Percentiles rank a stretch among this genome's conserved stretches.
Conservation (phyloP, 805 yeast genomes). For the Clavispora fructus region DNA sequence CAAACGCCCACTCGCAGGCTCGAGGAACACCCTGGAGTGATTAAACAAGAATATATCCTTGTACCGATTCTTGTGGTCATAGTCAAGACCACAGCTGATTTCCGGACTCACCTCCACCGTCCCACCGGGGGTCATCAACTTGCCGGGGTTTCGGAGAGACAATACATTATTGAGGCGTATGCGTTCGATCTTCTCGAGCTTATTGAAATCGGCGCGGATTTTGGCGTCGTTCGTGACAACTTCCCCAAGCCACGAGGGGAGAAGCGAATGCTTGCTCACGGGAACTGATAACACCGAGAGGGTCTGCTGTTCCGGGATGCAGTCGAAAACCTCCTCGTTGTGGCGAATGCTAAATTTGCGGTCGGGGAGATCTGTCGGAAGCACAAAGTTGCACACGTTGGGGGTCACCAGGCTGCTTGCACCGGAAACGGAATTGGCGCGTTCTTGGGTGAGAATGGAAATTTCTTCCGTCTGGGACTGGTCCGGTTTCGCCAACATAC, state of each 20-base stretch:
- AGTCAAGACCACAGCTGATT: conserved; percentile 42
- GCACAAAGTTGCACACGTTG: conserved; percentile 46
- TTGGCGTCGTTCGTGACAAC: conserved; percentile 4
- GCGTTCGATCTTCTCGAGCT: conserved; percentile 66
- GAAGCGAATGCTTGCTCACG: conserved; percentile 1
- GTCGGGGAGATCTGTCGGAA: conserved; percentile 39
- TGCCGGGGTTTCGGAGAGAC: conserved; percentile 1
- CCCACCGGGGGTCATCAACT: conserved; percentile 14
- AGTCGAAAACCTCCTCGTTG: conserved; percentile 45
- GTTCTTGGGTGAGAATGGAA: not conserved
- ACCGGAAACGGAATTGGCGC: conserved; percentile 1
- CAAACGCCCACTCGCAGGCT: conserved; percentile 9
- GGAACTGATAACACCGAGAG: not conserved
- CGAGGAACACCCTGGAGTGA: conserved; percentile 16
- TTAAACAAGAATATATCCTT: conserved; percentile 16
- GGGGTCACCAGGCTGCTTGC: conserved; percentile 21
- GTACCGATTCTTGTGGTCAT: conserved; percentile 17
- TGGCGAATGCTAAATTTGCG: conserved; percentile 38
- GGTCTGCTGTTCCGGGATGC: conserved; percentile 3
- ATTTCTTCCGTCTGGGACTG: not conserved
- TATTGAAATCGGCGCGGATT: conserved; percentile 44
- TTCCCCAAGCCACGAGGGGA: conserved; percentile 13
- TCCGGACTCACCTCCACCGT: conserved; percentile 27
- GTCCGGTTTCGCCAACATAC: not conserved
- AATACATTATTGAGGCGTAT: conserved; percentile 46